phyloP scores from a whole-genome alignment of 192 early-diverging fungal genomes.

The Gonapodya sp. region DNA sequence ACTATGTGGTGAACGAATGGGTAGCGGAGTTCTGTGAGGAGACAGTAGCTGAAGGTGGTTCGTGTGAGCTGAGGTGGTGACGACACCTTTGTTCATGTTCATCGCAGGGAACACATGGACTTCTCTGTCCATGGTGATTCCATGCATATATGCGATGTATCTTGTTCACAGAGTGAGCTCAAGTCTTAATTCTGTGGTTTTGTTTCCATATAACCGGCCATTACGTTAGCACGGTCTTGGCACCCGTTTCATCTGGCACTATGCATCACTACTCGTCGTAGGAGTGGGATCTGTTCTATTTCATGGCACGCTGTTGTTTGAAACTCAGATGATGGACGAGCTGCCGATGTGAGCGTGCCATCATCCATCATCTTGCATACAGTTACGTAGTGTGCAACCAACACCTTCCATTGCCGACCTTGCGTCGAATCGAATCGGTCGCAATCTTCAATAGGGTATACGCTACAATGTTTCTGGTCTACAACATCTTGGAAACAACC shows the following conservation, averaged over 20 bases:
- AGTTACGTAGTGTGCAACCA: no score
- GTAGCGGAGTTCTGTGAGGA: not conserved
- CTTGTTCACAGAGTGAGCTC: not conserved
- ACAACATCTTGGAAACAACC: not conserved
- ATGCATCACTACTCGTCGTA: not conserved
- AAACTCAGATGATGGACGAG: slow-evolving; percentile 1
- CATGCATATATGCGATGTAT: not conserved
- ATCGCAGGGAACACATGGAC: not conserved
- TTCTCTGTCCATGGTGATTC: not conserved
- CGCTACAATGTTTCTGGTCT: not conserved
- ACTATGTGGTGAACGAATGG: not conserved
- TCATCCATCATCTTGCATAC: no score
- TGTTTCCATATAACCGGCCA: not conserved
- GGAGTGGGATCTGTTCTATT: not conserved
- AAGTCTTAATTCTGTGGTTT: not conserved
- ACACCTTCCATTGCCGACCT: no score
- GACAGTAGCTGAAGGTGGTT: no score
- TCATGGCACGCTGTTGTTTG: not conserved
- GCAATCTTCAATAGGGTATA: not conserved
- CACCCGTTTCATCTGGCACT: not conserved
- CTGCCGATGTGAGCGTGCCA: not conserved
- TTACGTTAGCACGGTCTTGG: not conserved
- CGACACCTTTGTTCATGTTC: no score
- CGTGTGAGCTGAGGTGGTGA: no score
- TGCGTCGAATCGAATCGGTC: no score